A percentile compares a stretch with the other conserved stretches of the same genome.
phyloP scores from a whole-genome alignment of 2,329 filamentous ascomycete species.

The Fusarium tupiense region DNA sequence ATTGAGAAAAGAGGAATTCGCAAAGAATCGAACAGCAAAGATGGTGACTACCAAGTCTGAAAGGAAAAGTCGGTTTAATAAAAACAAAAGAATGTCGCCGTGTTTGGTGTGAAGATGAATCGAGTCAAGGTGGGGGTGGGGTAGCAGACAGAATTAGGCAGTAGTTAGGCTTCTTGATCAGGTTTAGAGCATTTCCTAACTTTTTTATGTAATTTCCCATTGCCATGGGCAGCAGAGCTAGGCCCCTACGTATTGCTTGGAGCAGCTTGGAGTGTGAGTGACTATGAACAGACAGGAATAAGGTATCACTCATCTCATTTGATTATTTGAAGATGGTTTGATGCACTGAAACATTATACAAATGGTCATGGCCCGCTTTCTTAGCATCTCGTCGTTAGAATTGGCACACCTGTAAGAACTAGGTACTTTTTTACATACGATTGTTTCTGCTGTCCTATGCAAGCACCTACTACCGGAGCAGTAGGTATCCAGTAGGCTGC shows the following conservation, averaged over 20 bases:
- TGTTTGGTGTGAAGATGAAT: slow-evolving; percentile 33
- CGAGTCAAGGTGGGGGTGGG: slow-evolving; percentile 43
- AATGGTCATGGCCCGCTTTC: background rate
- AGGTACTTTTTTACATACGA: background rate
- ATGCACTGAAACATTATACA: background rate
- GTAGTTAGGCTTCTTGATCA: slow-evolving; percentile 13
- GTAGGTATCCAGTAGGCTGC: no score
- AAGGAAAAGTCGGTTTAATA: slow-evolving; percentile 17
- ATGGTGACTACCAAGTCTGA: slow-evolving; percentile 20
- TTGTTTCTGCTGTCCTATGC: background rate
- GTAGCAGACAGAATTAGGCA: slow-evolving; percentile 33
- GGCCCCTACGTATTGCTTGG: background rate
- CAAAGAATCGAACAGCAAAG: slow-evolving; percentile 19
- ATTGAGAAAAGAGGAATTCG: background rate
- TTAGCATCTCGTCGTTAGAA: background rate
- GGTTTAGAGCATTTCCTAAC: slow-evolving; percentile 7
- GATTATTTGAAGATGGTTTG: background rate
- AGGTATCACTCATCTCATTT: background rate
- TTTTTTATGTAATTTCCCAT: slow-evolving; percentile 23
- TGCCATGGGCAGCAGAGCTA: slow-evolving; percentile 14
- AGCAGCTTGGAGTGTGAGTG: background rate
- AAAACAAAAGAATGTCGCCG: slow-evolving; percentile 34
- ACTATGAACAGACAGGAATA: background rate
- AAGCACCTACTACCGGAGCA: background rate
- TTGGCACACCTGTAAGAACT: background rate